Conservation (phyloP, 345 rosid genomes). For the Triadica sebifera region DNA sequence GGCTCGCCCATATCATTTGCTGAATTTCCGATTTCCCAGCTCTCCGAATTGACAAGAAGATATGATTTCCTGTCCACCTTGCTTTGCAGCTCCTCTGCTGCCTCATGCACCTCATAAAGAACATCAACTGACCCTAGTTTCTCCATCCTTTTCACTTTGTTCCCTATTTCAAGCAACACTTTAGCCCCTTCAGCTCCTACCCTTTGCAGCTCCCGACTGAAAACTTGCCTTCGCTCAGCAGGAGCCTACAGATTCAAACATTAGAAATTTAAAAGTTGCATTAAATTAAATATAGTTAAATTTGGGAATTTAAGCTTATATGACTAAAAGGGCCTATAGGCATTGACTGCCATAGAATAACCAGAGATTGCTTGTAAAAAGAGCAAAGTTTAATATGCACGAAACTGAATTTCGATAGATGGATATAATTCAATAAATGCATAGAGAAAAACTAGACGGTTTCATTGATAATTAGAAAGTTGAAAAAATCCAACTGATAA, state of each 20-base stretch:
- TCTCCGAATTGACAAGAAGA: constrained; percentile 75
- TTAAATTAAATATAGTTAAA: not conserved
- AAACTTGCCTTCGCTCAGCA: constrained; percentile 68
- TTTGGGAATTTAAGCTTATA: not conserved
- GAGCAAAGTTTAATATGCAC: not conserved
- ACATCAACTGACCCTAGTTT: constrained; percentile 61
- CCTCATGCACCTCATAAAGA: constrained; percentile 59
- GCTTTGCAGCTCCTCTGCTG: constrained; percentile 75
- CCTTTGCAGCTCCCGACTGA: constrained; percentile 57
- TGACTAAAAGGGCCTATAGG: not conserved
- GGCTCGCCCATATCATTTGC: constrained; percentile 39
- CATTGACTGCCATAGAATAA: no score
- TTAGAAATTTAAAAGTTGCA: not conserved
- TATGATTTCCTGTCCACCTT: constrained; percentile 80
- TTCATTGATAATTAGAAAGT: no score
- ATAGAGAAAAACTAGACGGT: not conserved
- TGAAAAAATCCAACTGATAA: no score
- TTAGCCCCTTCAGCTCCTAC: constrained; percentile 75
- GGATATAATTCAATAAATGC: not conserved
- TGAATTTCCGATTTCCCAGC: constrained; percentile 83
- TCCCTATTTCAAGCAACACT: constrained; percentile 69
- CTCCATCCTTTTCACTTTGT: constrained; percentile 79
- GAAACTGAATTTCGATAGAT: not conserved
- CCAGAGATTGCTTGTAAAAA: no score
- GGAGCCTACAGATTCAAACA: constrained; percentile 57